A percentile compares a stretch with the other conserved stretches of the same genome.
These are phyloP conservation scores for Phlebopus sp. DNA, from an alignment of 1,284 basidiomycete species.

Conservation along the genomic window DNA sequence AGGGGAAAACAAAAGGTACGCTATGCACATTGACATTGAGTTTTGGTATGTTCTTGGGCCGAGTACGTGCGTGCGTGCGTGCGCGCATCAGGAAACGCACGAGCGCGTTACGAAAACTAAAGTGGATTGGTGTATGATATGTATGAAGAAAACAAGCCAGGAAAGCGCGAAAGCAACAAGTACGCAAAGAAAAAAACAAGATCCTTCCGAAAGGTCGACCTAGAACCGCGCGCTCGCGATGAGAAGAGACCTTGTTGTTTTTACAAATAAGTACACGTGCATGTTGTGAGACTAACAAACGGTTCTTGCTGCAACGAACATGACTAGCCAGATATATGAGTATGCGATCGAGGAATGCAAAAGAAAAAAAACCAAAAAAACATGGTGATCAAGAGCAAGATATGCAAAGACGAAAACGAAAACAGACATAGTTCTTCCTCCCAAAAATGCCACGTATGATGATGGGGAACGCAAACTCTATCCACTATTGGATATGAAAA, in stretches of 20 bases:
- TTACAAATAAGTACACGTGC: constrained; percentile 20
- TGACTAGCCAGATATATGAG: constrained; percentile 6
- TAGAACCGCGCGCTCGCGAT: too few species aligned
- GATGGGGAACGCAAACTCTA: constrained; percentile 6
- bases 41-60: too few species aligned
- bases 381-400: constrained; percentile 5
- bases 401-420: constrained; percentile 9
- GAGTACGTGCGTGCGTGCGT: too few species aligned
- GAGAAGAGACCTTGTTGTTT: constrained; percentile 20
- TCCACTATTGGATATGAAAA: neutral
- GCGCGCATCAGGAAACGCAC: too few species aligned
- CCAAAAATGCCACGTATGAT: neutral
- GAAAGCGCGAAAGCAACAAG: neutral
- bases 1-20: too few species aligned
- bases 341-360: too few species aligned
- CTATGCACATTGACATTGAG: too few species aligned
- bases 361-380: too few species aligned
- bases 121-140: too few species aligned
- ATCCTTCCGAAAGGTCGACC: constrained; percentile 27
- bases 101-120: too few species aligned
- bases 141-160: too few species aligned
- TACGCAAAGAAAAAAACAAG: constrained; percentile 5
- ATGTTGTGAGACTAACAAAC: neutral
- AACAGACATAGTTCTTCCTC: neutral
- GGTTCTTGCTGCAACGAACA: neutral